Evolutionary conservation across 2,329 filamentous ascomycete genomes (phyloP).

Genomic region (Fusarium torulosum): DNA sequence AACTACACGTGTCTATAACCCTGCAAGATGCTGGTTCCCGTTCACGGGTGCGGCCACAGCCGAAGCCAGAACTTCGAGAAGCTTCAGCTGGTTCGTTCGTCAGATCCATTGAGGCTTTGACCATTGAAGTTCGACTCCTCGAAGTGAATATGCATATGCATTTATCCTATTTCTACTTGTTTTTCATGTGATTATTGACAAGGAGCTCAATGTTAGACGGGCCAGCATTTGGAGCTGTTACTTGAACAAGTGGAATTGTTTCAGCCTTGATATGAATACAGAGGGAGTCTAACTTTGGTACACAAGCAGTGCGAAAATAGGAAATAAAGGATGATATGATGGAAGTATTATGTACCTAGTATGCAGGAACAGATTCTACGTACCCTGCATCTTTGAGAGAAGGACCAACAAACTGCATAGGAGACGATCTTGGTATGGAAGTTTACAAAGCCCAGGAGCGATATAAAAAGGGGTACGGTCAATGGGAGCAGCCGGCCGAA

Average conservation of each 20-base stretch:
- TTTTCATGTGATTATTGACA: not conserved
- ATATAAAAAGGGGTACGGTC: not conserved
- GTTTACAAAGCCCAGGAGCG: not conserved
- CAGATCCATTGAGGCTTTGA: not conserved
- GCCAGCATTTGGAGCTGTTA: too few relatives aligned
- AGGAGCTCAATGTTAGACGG: slow-evolving; percentile 5
- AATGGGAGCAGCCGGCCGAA: slow-evolving; percentile 1
- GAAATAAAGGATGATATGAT: slow-evolving; percentile 8
- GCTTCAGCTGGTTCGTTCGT: slow-evolving; percentile 25
- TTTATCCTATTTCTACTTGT: not conserved
- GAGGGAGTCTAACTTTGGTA: not conserved
- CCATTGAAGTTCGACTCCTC: slow-evolving; percentile 22
- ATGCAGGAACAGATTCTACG: slow-evolving; percentile 35
- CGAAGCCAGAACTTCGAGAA: slow-evolving; percentile 25
- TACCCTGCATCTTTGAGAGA: not conserved
- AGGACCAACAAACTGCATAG: not conserved
- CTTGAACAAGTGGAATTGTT: slow-evolving; percentile 9
- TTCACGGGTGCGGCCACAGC: slow-evolving; percentile 29
- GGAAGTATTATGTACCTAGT: too few relatives aligned
- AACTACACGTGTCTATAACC: slow-evolving; percentile 31
- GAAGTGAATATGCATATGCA: not conserved
- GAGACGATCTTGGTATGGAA: too few relatives aligned
- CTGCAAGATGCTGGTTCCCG: slow-evolving; percentile 38
- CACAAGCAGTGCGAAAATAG: not conserved
- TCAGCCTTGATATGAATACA: slow-evolving; percentile 29